Conservation (phyloP, 129 eudicot genomes). For the Gnaphalium uliginosum region DNA sequence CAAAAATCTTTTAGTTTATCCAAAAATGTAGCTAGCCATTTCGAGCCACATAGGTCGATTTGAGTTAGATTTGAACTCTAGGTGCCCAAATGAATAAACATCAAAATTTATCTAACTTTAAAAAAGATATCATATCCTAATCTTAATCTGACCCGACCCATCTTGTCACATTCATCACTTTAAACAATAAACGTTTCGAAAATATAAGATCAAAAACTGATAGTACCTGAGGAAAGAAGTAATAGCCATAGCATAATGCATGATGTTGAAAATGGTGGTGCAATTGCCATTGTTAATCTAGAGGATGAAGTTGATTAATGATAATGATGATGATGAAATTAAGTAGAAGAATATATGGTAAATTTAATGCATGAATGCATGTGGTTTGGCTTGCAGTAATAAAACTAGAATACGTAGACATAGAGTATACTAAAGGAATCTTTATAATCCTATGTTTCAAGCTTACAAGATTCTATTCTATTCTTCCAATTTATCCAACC, state of each 20-base stretch:
- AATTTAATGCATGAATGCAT: slow-evolving; percentile 22
- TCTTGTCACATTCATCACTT: neutral
- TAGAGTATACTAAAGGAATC: slow-evolving; percentile 24
- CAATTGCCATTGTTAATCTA: slow-evolving; percentile 11
- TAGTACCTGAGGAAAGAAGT: slow-evolving; percentile 36
- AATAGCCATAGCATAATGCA: slow-evolving; percentile 19
- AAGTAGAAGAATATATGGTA: slow-evolving; percentile 15
- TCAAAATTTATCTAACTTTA: neutral
- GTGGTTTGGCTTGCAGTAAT: slow-evolving; percentile 31
- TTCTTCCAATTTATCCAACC: slow-evolving; percentile 12
- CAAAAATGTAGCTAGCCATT: neutral
- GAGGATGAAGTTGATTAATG: neutral
- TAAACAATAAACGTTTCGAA: neutral
- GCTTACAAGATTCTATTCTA: slow-evolving; percentile 29
- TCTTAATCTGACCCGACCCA: neutral
- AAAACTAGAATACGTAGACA: slow-evolving; percentile 29
- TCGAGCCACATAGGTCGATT: neutral
- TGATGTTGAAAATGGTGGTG: slow-evolving; percentile 11
- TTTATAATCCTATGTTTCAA: slow-evolving; percentile 29
- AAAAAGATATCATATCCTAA: neutral
- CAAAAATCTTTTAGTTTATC: neutral
- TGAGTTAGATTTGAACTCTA: neutral
- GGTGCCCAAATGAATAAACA: neutral
- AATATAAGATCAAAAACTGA: neutral
- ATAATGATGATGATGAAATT: slow-evolving; percentile 2